phyloP scores from a whole-genome alignment of 768 basidiomycete genomes.

The Candolleomyces aberdarensis region DNA sequence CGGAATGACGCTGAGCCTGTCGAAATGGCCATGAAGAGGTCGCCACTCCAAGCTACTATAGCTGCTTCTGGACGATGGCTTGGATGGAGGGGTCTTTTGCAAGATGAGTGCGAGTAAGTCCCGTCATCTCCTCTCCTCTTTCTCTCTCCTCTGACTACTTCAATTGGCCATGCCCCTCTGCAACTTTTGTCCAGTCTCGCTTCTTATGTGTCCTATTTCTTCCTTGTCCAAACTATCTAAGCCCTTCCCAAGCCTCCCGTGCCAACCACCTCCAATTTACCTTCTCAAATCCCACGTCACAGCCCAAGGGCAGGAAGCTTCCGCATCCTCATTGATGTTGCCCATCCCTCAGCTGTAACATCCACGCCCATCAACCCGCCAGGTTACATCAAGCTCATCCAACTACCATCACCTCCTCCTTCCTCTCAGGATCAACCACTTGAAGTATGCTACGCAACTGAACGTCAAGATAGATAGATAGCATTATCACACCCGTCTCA shows the following conservation, averaged over 20 bases:
- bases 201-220: too few species aligned
- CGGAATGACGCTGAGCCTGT: too few species aligned
- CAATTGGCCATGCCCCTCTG: too few species aligned
- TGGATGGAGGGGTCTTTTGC: conserved; percentile 46
- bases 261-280: too few species aligned
- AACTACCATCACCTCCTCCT: too few species aligned
- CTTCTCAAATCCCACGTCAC: not conserved
- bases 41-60: conserved; percentile 54
- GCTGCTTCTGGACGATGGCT: conserved; percentile 51
- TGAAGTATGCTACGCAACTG: conserved; percentile 31
- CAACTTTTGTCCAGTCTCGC: too few species aligned
- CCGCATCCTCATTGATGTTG: conserved; percentile 69
- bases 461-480: conserved; percentile 14
- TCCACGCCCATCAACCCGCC: conserved; percentile 46
- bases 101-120: conserved; percentile 63
- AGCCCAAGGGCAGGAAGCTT: conserved; percentile 39
- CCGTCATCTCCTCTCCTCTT: not conserved
- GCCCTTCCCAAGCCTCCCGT: too few species aligned
- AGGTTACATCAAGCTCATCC: conserved; percentile 48
- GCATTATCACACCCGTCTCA: conserved; percentile 59
- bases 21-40: conserved; percentile 48
- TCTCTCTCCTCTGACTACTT: not conserved
- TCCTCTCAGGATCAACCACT: too few species aligned
- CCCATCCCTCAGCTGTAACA: conserved; percentile 60
- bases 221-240: too few species aligned